These are phyloP conservation scores for Kluyveromyces marxianus DNA, from an alignment of 1,139 yeast genomes.

Conservation along the genomic window DNA sequence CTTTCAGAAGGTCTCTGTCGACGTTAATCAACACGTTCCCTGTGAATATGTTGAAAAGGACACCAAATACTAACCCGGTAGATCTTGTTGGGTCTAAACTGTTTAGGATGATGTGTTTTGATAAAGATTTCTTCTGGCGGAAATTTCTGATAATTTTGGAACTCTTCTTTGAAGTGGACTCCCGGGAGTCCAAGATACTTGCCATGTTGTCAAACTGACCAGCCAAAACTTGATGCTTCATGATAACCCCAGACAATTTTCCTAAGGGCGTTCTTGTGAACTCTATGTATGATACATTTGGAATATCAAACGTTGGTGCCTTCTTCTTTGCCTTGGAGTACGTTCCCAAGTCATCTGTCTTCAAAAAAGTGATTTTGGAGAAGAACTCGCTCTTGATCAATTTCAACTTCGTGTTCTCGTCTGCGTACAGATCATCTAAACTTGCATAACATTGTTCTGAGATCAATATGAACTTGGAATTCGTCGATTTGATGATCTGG, in stretches of 20 bases:
- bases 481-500: slow-evolving; percentile 66
- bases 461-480: slow-evolving; percentile 68
- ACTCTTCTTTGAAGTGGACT: slow-evolving; percentile 39
- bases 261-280: slow-evolving; percentile 88
- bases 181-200: slow-evolving; percentile 51
- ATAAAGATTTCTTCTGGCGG: slow-evolving; percentile 11
- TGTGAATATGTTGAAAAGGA: slow-evolving; percentile 71
- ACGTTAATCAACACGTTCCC: slow-evolving; percentile 82
- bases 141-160: slow-evolving; percentile 34
- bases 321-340: slow-evolving; percentile 53
- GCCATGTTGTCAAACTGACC: slow-evolving; percentile 81
- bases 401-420: slow-evolving; percentile 34
- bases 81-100: slow-evolving; percentile 83
- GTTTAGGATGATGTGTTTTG: slow-evolving; percentile 46
- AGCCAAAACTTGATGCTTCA: slow-evolving; percentile 79
- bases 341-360: slow-evolving; percentile 81
- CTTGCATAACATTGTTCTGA: slow-evolving; percentile 72
- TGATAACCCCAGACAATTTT: slow-evolving; percentile 85
- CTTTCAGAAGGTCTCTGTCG: slow-evolving; percentile 65
- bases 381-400: slow-evolving; percentile 46
- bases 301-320: slow-evolving; percentile 59
- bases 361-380: slow-evolving; percentile 54
- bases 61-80: slow-evolving; percentile 78
- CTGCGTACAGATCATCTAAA: slow-evolving; percentile 49
- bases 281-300: slow-evolving; percentile 88